These are phyloP conservation scores for Nectriaceae sp. DNA, from an alignment of 2,329 filamentous ascomycete genomes.

Conservation along the genomic window DNA sequence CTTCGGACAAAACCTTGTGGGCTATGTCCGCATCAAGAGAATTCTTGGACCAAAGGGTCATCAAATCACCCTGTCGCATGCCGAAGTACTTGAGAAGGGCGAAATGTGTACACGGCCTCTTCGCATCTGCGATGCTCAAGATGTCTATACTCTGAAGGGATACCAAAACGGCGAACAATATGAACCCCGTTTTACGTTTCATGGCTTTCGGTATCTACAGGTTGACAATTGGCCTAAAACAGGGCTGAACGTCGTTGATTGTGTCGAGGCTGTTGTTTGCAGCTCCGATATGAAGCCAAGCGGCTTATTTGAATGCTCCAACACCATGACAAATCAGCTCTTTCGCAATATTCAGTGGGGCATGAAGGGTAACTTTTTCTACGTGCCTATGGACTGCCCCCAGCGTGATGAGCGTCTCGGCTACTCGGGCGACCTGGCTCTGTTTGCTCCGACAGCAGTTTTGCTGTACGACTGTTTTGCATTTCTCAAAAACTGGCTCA, in stretches of 20 bases:
- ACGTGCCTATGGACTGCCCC: constrained; percentile 57
- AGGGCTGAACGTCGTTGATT: constrained; percentile 17
- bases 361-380: constrained; percentile 59
- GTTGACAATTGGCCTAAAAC: constrained; percentile 42
- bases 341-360: constrained; percentile 55
- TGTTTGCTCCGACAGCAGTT: constrained; percentile 50
- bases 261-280: constrained; percentile 35
- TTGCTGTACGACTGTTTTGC: constrained; percentile 54
- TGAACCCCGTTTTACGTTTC: constrained; percentile 53
- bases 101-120: constrained; percentile 43
- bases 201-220: constrained; percentile 55
- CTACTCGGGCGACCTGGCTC: constrained; percentile 53
- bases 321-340: constrained; percentile 52
- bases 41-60: constrained; percentile 38
- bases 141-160: constrained; percentile 26
- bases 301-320: constrained; percentile 52
- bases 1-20: constrained; percentile 60
- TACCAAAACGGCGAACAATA: constrained; percentile 31
- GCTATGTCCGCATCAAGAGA: constrained; percentile 41
- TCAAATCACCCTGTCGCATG: constrained; percentile 47
- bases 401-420: constrained; percentile 54
- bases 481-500: constrained; percentile 43
- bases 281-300: constrained; percentile 54
- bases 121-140: constrained; percentile 41
- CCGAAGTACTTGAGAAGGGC: constrained; percentile 54